Evolutionary conservation across 257 asterid genomes (phyloP), one percentile per base, ranked within the genome.

Genomic region (Scutellaria minor): DNA sequence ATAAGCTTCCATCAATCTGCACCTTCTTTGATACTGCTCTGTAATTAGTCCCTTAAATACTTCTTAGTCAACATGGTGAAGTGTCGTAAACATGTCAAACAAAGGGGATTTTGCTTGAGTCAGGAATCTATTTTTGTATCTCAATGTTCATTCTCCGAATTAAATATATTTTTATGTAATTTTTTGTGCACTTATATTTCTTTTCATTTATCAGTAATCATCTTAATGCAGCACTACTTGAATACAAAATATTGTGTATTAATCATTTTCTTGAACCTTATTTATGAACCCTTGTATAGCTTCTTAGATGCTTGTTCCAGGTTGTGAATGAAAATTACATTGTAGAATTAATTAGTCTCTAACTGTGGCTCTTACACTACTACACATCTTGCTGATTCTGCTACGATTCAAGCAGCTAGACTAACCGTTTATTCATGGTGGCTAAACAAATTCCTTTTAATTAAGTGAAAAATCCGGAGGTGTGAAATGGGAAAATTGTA

Each of bases 401-500:
- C 37, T 31, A 31, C 5, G 3, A 31, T 31, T 31, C 5, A 31
- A 31, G 37, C 37, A 31, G 37, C 37, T 31, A 31, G 37, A 31
- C 5, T 31, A 31, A 31, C 2, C 37, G 5, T 31, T 31, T 31
- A 31, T 31, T 42, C 18, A 27, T 70, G 70, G 71, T 63, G 55
- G 53, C 63, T 56, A 59, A 77, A 50, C 72, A 70, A 70, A 52
- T 7, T 13, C 31, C 52, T 37, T 75, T 67, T 54, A 70, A 69
- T 77, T 54, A 86, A 62, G 80, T 70, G 81, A 85, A 86, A 79
- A 78, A 82, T 42, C 80, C 88, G 0, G 86, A 77, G 74, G 68
- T 68, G 78, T 76, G 70, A 71, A 83, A 88, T 14, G 82, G 89
- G 59, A 92, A 86, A 62, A 83, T 78, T 61, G 90, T 89, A 77